Evolutionary conservation across 1,139 yeast genomes (phyloP), one percentile per base, ranked within the genome.

Genomic region (Suhomyces bolitotheri): DNA sequence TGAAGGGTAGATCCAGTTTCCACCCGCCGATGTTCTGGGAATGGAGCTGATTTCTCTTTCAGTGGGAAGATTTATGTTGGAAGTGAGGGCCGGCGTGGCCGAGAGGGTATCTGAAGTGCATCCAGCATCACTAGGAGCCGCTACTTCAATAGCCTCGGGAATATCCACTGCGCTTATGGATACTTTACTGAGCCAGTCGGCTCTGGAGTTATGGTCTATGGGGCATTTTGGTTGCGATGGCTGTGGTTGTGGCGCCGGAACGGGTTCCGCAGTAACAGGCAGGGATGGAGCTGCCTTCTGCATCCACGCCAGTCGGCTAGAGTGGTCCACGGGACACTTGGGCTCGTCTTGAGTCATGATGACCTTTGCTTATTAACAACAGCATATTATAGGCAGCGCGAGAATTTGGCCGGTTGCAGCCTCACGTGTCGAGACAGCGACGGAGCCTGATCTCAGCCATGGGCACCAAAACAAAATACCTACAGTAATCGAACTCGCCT

Each of bases 1-100:
- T 2, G 96, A 85, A 7, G 98, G 98, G 54, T 92, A 92, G 2
- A 92, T 75, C 98, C 98, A 92, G 64, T 89, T 84, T 1, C 69
- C 46, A 3, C 66, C 62, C 15, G 69, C 56, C 2, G 78, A 77
- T 0, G 95, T 83, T 34, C 96, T 70, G 23, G 97, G 97, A 33
- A 90, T 90, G 1, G 95, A 76, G 15, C 95, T 82, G 9, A 86
- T 64, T 49, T 82, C 92, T 45, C 97, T 67, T 1, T 83, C 89
- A 5, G 72, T 72, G 0, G 89, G 83, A 22, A 83, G 58, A 7
- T 58, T 50, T 0, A 69, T 66, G 28, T 60, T 49, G 2, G 35
- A 16, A 9, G 33, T 22, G 27, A 29, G 32, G 9, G 25, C 22
- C 2, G 35, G 25, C 29, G 32, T 11, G 54, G 17, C 24, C 2